Evolutionary conservation across 139 green algal species (phyloP).

Genomic region (Tetraselmis striata): DNA sequence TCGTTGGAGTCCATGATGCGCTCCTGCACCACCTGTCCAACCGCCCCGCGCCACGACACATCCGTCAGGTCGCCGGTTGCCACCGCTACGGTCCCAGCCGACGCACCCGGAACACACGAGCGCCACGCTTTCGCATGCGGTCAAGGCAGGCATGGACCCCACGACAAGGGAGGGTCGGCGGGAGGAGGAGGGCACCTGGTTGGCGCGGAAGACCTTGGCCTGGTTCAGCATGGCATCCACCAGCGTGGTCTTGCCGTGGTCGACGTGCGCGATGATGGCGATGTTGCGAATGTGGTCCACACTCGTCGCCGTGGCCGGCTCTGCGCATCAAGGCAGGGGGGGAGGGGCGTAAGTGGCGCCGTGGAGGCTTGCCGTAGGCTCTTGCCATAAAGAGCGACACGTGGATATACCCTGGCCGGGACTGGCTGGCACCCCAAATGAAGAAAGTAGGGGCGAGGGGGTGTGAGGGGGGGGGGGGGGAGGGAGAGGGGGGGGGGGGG

Average conservation of each 20-base stretch:
- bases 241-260: conserved; percentile 79
- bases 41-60: no score
- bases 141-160: no score
- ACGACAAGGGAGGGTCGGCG: neutral
- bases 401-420: neutral
- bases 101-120: no score
- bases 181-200: conserved; percentile 38
- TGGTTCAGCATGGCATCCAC: conserved; percentile 91
- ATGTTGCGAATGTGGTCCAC: conserved; percentile 38
- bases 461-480: neutral
- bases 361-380: neutral
- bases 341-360: neutral
- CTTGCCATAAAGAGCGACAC: neutral
- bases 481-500: neutral
- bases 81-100: no score
- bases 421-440: conserved; percentile 30
- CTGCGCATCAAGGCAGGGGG: no score
- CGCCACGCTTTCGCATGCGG: neutral
- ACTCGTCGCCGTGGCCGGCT: neutral
- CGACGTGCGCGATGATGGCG: conserved; percentile 67
- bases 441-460: conserved; percentile 56
- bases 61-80: no score
- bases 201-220: conserved; percentile 77
- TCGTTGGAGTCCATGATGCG: conserved; percentile 98
- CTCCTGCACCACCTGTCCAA: conserved; percentile 69